Evolutionary conservation across 345 rosid species (phyloP).

Genomic region (Euphorbia tirucalli): DNA sequence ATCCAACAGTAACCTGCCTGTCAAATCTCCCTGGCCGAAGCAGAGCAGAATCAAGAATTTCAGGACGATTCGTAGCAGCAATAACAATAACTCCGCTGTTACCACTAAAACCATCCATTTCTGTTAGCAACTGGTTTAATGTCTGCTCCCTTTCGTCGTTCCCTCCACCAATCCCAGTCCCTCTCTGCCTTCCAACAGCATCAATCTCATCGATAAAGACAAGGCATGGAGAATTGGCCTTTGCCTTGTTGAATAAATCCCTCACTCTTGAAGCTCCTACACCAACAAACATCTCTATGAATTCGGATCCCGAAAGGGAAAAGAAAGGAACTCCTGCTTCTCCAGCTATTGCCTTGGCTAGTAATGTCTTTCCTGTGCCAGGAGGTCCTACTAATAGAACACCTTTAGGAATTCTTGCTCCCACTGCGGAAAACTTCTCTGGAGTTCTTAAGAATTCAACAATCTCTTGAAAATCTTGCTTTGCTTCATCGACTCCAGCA

Average conservation of each 20-base stretch:
- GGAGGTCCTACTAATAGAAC: conserved; percentile 68
- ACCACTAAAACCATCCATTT: conserved; percentile 71
- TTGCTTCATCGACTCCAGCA: conserved; percentile 88
- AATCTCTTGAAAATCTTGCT: conserved; percentile 72
- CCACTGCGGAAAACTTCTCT: conserved; percentile 62
- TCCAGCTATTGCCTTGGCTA: conserved; percentile 79
- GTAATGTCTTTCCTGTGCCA: conserved; percentile 69
- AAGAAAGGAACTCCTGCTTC: conserved; percentile 82
- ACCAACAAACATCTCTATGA: conserved; percentile 81
- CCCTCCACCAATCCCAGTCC: conserved; percentile 83
- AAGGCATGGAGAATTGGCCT: conserved; percentile 62
- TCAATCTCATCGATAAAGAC: conserved; percentile 84
- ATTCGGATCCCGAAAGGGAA: conserved; percentile 70
- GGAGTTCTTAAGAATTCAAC: conserved; percentile 66
- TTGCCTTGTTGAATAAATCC: conserved; percentile 79
- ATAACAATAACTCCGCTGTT: conserved; percentile 67
- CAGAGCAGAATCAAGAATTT: conserved; percentile 72
- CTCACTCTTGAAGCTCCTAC: conserved; percentile 75
- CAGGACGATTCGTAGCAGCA: conserved; percentile 78
- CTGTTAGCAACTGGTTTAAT: conserved; percentile 71
- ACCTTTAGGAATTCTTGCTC: conserved; percentile 71
- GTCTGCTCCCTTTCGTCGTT: conserved; percentile 87
- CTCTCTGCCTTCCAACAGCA: conserved; percentile 77
- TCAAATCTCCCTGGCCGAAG: conserved; percentile 79
- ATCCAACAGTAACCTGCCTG: conserved; percentile 64